Evolutionary conservation across 1,284 basidiomycete genomes (phyloP), one percentile per base, ranked within the genome.

Genomic region (Malassezia brasiliensis): DNA sequence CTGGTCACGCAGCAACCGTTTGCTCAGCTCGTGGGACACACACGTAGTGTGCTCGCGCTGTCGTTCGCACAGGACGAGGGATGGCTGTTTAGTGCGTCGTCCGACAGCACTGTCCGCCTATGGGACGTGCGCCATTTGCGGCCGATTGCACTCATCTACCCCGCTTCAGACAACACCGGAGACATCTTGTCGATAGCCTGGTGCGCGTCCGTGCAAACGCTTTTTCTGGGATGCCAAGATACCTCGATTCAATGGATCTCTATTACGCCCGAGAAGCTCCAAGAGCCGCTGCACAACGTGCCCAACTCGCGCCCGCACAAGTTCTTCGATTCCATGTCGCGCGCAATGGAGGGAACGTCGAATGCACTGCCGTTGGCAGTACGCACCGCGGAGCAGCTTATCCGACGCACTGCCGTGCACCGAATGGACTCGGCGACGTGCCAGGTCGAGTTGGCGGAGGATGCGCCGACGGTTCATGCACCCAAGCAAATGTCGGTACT

Each of bases 131-230:
- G 78, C 3, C 83, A 82, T 0, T 80, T 93, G 14, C 76, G 79
- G 12, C 83, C 83, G 4, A 76, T 94, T 35, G 90, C 86, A 69
- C 79, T 88, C 47, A 80, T 96, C 34, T 80, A 84, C 54, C 89
- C 91, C 0, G 87, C 89, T 66, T 80, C 86, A 52, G 88, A 91
- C 65, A 85, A 83, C 3, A 83, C 90, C 2, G 91, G 91, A 36
- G 93, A 96, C 72, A 82, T 96, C 50, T 91, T 90, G 77, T 88
- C 63, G 11, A 79, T 96, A 2, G 82, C 83, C 0, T 96, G 88
- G 86, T 84, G 83, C 12, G 78, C 83, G 1, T 72, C 77, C 10
- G 78, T 83, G 9, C 82, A 84, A 59, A 86, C 85, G 0, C 78
- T 94, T 37, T 93, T 87, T 74, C 79, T 94, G 51, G 90, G 90